Base-by-base conservation (phyloP, 192 early-diverging fungal species). In the Coemansia sp. region DNA sequence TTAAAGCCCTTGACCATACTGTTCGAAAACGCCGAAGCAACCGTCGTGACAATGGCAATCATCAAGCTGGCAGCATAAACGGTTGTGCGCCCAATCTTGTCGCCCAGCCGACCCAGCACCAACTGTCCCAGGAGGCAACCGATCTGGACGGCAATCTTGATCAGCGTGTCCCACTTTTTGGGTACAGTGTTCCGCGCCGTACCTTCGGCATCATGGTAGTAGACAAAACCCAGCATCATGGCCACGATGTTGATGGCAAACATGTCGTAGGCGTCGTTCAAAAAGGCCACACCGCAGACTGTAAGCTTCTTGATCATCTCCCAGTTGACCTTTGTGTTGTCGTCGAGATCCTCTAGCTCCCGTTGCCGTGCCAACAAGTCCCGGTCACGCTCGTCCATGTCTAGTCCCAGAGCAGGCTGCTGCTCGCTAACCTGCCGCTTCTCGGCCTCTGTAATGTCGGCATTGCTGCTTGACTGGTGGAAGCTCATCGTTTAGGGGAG, bases 121-220 rank as follows among this genome's bases (percentile, higher is more conserved):
- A 96, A 78, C 76, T 98, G 94, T 44, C 96, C 96, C 52, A 96
- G 39, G 2, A 98, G 73, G 43, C 92, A 96, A 38, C 96, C 96
- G 52, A 84, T 80, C 41, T 85, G 86, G 23, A 89, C 86, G 18
- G 89, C 80, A 22, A 86, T 88, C 72, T 98, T 98, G 56, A 96
- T 64, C 26, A 85, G 79, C 41, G 82, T 85, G 66, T 92, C 95
- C 49, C 84, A 80, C 32, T 79, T 65, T 21, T 71, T 58, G 14
- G 87, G 85, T 39, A 87, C 74, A 20, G 77, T 81, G 50, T 75
- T 75, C 39, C 54, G 21, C 2, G 53, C 65, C 12, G 38, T 36
- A 16, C 72, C 72, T 2, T 32, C 6, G 11, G 70, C 57, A 17
- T 72, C 51, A 36, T 52, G 35, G 33, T 70, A 87, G 65, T 86